These are phyloP conservation scores for Raphanus hybrid DNA, from an alignment of 441 rosid genomes.

Conservation along the genomic window DNA sequence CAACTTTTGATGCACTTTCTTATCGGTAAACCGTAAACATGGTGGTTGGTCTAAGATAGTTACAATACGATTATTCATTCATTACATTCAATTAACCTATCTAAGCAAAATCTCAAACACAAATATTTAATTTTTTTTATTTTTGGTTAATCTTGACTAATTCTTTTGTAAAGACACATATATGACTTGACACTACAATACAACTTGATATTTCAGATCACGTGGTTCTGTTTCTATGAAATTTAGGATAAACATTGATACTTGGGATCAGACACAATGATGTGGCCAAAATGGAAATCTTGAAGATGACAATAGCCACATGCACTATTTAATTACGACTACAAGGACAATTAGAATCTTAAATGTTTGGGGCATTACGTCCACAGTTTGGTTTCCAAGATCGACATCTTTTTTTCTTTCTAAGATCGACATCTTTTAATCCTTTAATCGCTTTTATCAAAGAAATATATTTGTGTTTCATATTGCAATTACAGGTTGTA, in stretches of 20 bases:
- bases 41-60: neutral
- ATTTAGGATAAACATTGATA: conserved; percentile 21
- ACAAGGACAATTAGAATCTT: neutral
- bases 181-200: neutral
- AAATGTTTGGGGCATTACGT: conserved; percentile 12
- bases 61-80: neutral
- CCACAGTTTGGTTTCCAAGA: conserved; percentile 9
- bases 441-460: neutral
- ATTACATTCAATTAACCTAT: neutral
- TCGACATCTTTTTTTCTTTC: neutral
- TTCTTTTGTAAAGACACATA: neutral
- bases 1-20: neutral
- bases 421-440: conserved; percentile 10
- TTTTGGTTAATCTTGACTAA: neutral
- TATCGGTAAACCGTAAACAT: neutral
- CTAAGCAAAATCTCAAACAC: neutral
- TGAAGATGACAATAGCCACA: conserved; percentile 25
- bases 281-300: conserved; percentile 6
- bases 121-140: too few relatives aligned
- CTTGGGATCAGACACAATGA: conserved; percentile 22
- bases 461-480: neutral
- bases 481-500: neutral
- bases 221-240: neutral
- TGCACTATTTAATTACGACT: conserved; percentile 23
- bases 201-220: conserved; percentile 30